Evolutionary conservation across 305 asterid species (phyloP).

Genomic region (Fraxinus latifolia): DNA sequence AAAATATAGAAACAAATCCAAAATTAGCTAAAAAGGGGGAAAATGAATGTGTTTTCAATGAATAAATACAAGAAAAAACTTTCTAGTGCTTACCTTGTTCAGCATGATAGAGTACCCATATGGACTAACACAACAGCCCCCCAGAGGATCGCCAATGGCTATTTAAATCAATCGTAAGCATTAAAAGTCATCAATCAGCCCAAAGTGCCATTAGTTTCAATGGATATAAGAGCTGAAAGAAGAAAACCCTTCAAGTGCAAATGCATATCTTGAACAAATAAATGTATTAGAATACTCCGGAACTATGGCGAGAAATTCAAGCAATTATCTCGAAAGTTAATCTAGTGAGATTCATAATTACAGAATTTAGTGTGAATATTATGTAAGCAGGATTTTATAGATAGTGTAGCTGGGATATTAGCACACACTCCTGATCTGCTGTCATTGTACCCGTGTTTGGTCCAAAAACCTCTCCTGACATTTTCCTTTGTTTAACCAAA

Average conservation of each 20-base stretch:
- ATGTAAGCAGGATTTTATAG: not conserved
- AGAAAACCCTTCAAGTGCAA: constrained; percentile 16
- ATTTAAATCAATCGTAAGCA: constrained; percentile 33
- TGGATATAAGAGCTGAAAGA: not conserved
- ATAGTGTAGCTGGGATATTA: not conserved
- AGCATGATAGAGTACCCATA: constrained; percentile 82
- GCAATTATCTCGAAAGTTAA: not conserved
- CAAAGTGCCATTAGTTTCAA: constrained; percentile 2
- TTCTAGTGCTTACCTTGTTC: constrained; percentile 56
- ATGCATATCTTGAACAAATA: not conserved
- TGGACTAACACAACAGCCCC: constrained; percentile 85
- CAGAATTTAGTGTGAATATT: not conserved
- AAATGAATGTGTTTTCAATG: not conserved
- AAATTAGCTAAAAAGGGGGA: constrained; percentile 10
- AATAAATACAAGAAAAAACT: constrained; percentile 19
- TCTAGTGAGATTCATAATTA: not conserved
- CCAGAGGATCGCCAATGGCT: constrained; percentile 91
- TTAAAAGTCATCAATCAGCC: constrained; percentile 15
- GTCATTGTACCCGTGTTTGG: not conserved
- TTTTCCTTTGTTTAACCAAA: not conserved
- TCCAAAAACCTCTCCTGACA: not conserved
- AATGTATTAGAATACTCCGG: constrained; percentile 1
- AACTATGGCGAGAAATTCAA: not conserved
- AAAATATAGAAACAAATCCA: not conserved
- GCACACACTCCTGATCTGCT: not conserved